Evolutionary conservation across 208 protist species (phyloP).

Genomic region (Trypanosoma platydactyli): DNA sequence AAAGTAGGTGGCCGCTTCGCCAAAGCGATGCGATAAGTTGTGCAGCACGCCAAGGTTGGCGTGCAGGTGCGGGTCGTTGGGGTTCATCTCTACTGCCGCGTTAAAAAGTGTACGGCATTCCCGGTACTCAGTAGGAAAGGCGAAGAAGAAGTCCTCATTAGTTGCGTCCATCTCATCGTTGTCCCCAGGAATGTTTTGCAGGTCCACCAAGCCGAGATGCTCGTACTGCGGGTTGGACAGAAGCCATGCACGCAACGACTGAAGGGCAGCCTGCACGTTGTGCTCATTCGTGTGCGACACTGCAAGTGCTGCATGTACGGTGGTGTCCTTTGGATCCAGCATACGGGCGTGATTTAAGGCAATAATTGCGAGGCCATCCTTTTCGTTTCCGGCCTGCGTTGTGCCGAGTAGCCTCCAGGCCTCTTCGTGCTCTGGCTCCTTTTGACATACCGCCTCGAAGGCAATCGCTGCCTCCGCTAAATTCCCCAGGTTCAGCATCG

Average conservation of each 20-base stretch:
- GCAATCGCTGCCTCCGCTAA: conserved; percentile 86
- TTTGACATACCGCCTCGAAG: conserved; percentile 88
- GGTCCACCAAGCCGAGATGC: conserved; percentile 59
- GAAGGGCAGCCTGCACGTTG: conserved; percentile 66
- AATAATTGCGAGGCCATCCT: conserved; percentile 85
- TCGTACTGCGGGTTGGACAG: conserved; percentile 79
- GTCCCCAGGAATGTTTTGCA: conserved; percentile 34
- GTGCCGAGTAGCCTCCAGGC: conserved; percentile 81
- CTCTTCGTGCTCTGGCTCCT: conserved; percentile 60
- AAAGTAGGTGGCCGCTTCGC: conserved; percentile 73
- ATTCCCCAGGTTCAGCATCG: conserved; percentile 73
- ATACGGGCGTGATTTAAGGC: conserved; percentile 81
- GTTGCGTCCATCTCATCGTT: conserved; percentile 47
- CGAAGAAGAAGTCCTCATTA: conserved; percentile 70
- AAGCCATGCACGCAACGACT: conserved; percentile 78
- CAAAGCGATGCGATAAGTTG: conserved; percentile 81
- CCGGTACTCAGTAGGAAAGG: conserved; percentile 55
- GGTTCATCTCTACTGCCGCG: conserved; percentile 81
- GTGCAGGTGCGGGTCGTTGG: conserved; percentile 66
- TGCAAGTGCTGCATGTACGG: conserved; percentile 72
- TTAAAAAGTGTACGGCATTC: conserved; percentile 68
- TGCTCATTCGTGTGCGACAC: conserved; percentile 90
- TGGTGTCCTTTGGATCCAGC: conserved; percentile 63
- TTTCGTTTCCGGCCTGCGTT: conserved; percentile 91
- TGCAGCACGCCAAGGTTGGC: conserved; percentile 82